Evolutionary conservation across 495 filamentous ascomycete species (phyloP), one percentile per base, ranked within the genome.

Genomic region (Tuber calosporum): DNA sequence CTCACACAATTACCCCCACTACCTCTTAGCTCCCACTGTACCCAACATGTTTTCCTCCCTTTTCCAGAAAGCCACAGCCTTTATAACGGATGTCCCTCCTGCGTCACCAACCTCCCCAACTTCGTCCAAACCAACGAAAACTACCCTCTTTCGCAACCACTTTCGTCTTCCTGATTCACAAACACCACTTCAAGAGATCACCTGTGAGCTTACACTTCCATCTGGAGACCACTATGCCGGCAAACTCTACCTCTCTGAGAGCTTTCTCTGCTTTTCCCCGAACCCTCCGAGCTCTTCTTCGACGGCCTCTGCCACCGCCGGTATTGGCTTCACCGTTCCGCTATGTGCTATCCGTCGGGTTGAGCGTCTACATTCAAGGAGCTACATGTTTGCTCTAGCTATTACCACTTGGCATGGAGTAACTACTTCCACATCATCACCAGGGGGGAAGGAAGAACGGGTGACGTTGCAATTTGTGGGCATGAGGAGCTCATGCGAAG

Each of bases 401-500:
- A 91, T 99, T 79, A 98, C 94, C 1, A 97, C 95, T 7, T 98
- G 94, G 94, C 97, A 97, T 81, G 94, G 93, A 4, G 85, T 88
- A 20, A 82, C 62, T 85, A 83, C 87, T 68, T 75, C 80, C n/a
- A 72, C 81, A 53, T 84, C 85, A 69, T 39, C 37, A 2, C 1
- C 40, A 1, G 70, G 37, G 0, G 78, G 72, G 19, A 85, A 83
- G 77, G 91, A 90, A 73, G 94, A 94, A 81, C 90, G 92, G 71
- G 89, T 99, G 70, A 97, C 92, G 5, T 84, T 99, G 72, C 91
- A 97, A 83, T 90, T 98, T 45, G 92, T 90, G 39, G 95, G 94
- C 45, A 93, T 90, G 83, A 88, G 93, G 72, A 91, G 90, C 79
- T 89, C 90, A 67, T 98, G 94, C 82, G 95, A 99, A 83, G 85